Evolutionary conservation across 495 filamentous ascomycete genomes (phyloP), one percentile per base, ranked within the genome.

Genomic region (Beverwykella pulmonaria): DNA sequence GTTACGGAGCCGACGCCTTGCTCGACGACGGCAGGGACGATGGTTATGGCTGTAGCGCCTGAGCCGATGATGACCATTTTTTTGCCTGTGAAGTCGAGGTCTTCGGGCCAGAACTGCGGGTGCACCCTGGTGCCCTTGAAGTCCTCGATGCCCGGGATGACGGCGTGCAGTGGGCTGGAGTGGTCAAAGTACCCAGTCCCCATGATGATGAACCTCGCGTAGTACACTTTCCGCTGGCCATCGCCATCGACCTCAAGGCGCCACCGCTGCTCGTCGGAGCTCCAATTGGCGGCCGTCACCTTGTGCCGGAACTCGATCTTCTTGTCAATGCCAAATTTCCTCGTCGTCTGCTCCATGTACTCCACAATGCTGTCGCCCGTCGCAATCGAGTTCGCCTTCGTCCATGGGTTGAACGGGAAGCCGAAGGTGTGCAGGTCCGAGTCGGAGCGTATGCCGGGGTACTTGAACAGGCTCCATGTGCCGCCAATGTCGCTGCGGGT

Each of bases 271-370:
- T 82, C 76, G 0, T 79, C 73, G 4, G 78, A 82, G n/a, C 82
- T 85, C 88, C 88, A 94, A 61, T 86, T 78, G 0, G 81, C 79
- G 0, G 76, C 67, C 0, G 78, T 53, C 36, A 92, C 77, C 12
- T 81, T 82, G 72, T 90, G 87, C 25, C 79, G 68, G 71, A 83
- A 87, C 15, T 76, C 80, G 53, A 92, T 88, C 57, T 87, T 76
- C 62, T 80, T 70, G 75, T 86, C 83, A 59, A 92, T 88, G 26
- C 85, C 87, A 63, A 84, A 79, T 50, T 84, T 75, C 8, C 73
- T 73, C 0, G 87, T 83, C 1, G 83, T 85, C 12, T 86, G 81
- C 55, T 82, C 78, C 19, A 93, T 71, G 70, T 92, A 92, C 17
- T 83, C 69, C 49, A 76, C 76, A 72, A 94, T 90, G 19, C 78